phyloP scores from a whole-genome alignment of 2,329 filamentous ascomycete species.

The Colletotrichum neosansevieriae region DNA sequence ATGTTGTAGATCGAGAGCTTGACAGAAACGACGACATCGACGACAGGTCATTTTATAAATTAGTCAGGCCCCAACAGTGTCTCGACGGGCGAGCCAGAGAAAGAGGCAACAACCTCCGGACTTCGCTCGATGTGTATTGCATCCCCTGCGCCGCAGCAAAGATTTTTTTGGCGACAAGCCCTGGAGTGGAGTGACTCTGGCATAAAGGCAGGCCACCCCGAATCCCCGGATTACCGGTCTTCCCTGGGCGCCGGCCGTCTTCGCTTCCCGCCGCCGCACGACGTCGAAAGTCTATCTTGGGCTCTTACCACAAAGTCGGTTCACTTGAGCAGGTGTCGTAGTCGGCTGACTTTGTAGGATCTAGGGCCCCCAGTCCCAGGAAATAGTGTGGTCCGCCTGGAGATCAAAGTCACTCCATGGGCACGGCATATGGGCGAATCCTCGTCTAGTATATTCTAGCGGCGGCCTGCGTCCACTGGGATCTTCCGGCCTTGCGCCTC shows the following conservation, averaged over 20 bases:
- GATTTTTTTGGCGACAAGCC: slow-evolving; percentile 33
- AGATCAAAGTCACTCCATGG: slow-evolving; percentile 35
- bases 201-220: slow-evolving; percentile 33
- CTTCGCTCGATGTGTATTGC: slow-evolving; percentile 22
- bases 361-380: not conserved
- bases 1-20: slow-evolving; percentile 32
- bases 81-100: slow-evolving; percentile 4
- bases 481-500: slow-evolving; percentile 20
- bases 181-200: slow-evolving; percentile 39
- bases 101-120: slow-evolving; percentile 19
- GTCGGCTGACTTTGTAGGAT: slow-evolving; percentile 29
- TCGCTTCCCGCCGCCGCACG: slow-evolving; percentile 29
- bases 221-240: slow-evolving; percentile 27
- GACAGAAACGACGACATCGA: slow-evolving; percentile 12
- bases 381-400: slow-evolving; percentile 25
- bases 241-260: slow-evolving; percentile 18
- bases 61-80: not conserved
- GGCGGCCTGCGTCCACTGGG: slow-evolving; percentile 18
- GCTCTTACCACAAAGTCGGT: slow-evolving; percentile 23
- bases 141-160: slow-evolving; percentile 25
- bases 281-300: slow-evolving; percentile 14
- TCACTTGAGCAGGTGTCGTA: slow-evolving; percentile 31
- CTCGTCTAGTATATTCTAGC: slow-evolving; percentile 12
- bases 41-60: slow-evolving; percentile 32
- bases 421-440: slow-evolving; percentile 20